Evolutionary conservation across 305 asterid genomes (phyloP), one percentile per base, ranked within the genome.

Genomic region (Fraxinus velutina): DNA sequence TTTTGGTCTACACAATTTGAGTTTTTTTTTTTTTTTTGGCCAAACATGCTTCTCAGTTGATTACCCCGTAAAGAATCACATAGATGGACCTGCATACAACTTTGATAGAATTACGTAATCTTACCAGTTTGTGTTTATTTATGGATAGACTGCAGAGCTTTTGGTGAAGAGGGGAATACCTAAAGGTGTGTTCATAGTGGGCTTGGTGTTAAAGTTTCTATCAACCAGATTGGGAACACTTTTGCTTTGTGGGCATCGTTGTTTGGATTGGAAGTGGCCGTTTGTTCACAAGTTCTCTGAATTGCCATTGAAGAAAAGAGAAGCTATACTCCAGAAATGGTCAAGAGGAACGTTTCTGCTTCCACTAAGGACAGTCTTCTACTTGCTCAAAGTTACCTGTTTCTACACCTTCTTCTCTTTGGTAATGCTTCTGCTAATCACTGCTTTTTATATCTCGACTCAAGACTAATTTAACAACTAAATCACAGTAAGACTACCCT

Each of bases 211-310:
- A 7, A 83, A 19, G 73, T 30, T 92, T 44, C 82, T 95, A 32
- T 92, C 96, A 21, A 92, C 88, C 57, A 92, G 96, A 85, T 36
- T 95, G 73, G 99, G 99, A 17, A 92, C 94, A 32, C 78, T 95
- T 47, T 37, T 95, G 89, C 86, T 94, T 4, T 92, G 98, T 86
- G 99, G 99, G 32, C 60, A 30, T 71, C 37, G 73, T 52, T 91
- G 98, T 78, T 85, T 94, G 81, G 92, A 84, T 60, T 80, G 88
- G 87, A 88, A 85, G 29, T 92, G 93, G 94, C 99, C 98, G 19
- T 95, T 93, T 79, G 76, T 94, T 75, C 92, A 84, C 72, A 92
- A 74, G 15, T 95, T 93, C 82, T 75, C 91, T 13, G 95, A 91
- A 55, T 82, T 95, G 79, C 73, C 96, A 2, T 84, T 89, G 82